These are phyloP conservation scores for Wickerhamia fluorescens DNA, from an alignment of 805 yeast genomes.

Conservation along the genomic window DNA sequence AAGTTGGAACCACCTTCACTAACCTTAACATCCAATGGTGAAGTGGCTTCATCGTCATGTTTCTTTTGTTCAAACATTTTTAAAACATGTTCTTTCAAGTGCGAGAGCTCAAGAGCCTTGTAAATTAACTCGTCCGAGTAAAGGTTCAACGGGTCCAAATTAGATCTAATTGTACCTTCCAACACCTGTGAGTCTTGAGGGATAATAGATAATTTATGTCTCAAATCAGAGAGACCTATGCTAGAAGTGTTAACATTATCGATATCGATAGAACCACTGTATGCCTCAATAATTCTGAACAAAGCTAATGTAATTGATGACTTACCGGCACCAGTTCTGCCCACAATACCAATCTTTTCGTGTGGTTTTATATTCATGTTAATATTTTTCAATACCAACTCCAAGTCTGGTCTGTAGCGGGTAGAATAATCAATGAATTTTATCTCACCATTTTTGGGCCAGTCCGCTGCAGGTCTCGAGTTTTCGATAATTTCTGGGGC, in stretches of 20 bases:
- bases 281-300: constrained; percentile 37
- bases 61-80: constrained; percentile 29
- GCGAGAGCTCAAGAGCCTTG: constrained; percentile 37
- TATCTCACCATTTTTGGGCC: constrained; percentile 36
- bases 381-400: constrained; percentile 34
- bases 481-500: constrained; percentile 67
- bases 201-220: constrained; percentile 35
- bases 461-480: constrained; percentile 47
- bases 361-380: constrained; percentile 28
- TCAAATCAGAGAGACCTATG: constrained; percentile 37
- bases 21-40: constrained; percentile 28
- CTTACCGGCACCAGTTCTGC: constrained; percentile 42
- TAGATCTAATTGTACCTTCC: constrained; percentile 35
- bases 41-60: constrained; percentile 14
- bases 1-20: constrained; percentile 42
- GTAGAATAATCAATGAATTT: constrained; percentile 33
- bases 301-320: constrained; percentile 38
- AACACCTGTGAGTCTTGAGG: constrained; percentile 43
- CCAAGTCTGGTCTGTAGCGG: constrained; percentile 38
- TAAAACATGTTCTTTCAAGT: constrained; percentile 33
- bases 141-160: constrained; percentile 34
- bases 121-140: constrained; percentile 33
- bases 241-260: constrained; percentile 26
- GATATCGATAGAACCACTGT: constrained; percentile 29
- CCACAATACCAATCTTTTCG: constrained; percentile 40